Percentiles rank a stretch among this genome's conserved stretches.
phyloP scores from a whole-genome alignment of 2,329 filamentous ascomycete species.

The Clathrospora elynae region DNA sequence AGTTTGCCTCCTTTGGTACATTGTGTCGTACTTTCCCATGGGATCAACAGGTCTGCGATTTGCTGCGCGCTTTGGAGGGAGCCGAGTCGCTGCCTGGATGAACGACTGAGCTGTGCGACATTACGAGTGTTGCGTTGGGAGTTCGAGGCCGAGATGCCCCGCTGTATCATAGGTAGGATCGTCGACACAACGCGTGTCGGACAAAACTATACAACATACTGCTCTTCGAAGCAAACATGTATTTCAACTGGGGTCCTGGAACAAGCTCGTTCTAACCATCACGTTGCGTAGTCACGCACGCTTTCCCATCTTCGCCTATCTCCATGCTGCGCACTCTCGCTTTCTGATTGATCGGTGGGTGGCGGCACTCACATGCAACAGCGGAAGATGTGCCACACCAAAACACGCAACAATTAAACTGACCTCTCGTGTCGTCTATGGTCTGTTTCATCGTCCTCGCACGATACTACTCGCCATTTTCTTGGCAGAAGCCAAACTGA shows the following conservation, averaged over 20 bases:
- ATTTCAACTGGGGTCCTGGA: slow-evolving; percentile 16
- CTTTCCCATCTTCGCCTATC: slow-evolving; percentile 19
- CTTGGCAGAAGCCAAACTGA: no score
- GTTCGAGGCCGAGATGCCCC: slow-evolving; percentile 25
- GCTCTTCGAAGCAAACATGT: slow-evolving; percentile 23
- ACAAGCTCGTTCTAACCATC: slow-evolving; percentile 18
- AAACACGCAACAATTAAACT: slow-evolving; percentile 8
- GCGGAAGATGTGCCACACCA: slow-evolving; percentile 24
- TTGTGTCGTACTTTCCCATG: slow-evolving; percentile 98
- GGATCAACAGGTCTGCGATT: slow-evolving; percentile 85
- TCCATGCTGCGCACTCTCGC: slow-evolving; percentile 16
- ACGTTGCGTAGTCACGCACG: slow-evolving; percentile 35
- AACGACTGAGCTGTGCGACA: slow-evolving; percentile 60
- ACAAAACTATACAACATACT: slow-evolving; percentile 23
- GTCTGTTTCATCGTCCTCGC: no score
- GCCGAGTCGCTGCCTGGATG: slow-evolving; percentile 87
- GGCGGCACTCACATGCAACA: slow-evolving; percentile 19
- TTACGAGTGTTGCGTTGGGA: slow-evolving; percentile 11
- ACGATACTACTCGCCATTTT: no score
- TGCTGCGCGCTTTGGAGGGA: slow-evolving; percentile 83
- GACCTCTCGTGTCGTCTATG: no score
- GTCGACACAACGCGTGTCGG: slow-evolving; percentile 35
- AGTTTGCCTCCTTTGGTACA: slow-evolving; percentile 84
- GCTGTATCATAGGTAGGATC: slow-evolving; percentile 16
- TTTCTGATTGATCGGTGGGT: slow-evolving; percentile 29